A percentile compares a stretch with the other conserved stretches of the same genome.
Conservation (phyloP, 2,329 filamentous ascomycete genomes). For the Apiospora phragmitis region DNA sequence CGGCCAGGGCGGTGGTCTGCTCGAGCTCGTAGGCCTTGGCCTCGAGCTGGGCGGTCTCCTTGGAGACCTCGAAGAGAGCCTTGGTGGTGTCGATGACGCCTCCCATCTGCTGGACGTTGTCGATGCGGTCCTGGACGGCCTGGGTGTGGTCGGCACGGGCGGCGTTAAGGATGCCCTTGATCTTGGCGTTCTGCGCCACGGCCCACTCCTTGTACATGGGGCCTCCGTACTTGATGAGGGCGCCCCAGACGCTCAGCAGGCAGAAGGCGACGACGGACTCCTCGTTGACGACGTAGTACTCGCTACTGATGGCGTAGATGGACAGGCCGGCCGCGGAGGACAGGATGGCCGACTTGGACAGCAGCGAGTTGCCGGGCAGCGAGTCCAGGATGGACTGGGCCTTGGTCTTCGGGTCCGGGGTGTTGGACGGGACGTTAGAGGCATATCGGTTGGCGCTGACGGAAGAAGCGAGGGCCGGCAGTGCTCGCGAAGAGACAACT, state of each 20-base stretch:
- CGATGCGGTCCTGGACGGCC: slow-evolving; percentile 92
- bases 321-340: slow-evolving; percentile 89
- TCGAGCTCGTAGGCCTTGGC: slow-evolving; percentile 95
- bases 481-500: slow-evolving; percentile 70
- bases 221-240: slow-evolving; percentile 89
- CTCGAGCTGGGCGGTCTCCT: slow-evolving; percentile 98
- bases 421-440: slow-evolving; percentile 70
- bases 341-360: slow-evolving; percentile 96
- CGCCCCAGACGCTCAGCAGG: slow-evolving; percentile 89
- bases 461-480: slow-evolving; percentile 71
- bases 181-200: slow-evolving; percentile 83
- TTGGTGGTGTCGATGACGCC: slow-evolving; percentile 97
- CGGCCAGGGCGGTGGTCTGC: slow-evolving; percentile 88
- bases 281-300: slow-evolving; percentile 99
- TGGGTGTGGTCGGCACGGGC: slow-evolving; percentile 92
- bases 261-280: slow-evolving; percentile 94
- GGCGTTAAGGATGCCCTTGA: slow-evolving; percentile 92
- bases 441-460: slow-evolving; percentile 67
- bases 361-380: slow-evolving; percentile 85
- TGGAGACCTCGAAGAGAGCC: slow-evolving; percentile 94
- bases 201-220: slow-evolving; percentile 94
- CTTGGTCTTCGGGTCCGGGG: slow-evolving; percentile 89
- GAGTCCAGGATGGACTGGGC: slow-evolving; percentile 93
- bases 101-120: slow-evolving; percentile 91
- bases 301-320: slow-evolving; percentile 96